These are phyloP conservation scores for Apiospora rasikravindrae DNA, from an alignment of 2,329 filamentous ascomycete genomes.

Conservation along the genomic window DNA sequence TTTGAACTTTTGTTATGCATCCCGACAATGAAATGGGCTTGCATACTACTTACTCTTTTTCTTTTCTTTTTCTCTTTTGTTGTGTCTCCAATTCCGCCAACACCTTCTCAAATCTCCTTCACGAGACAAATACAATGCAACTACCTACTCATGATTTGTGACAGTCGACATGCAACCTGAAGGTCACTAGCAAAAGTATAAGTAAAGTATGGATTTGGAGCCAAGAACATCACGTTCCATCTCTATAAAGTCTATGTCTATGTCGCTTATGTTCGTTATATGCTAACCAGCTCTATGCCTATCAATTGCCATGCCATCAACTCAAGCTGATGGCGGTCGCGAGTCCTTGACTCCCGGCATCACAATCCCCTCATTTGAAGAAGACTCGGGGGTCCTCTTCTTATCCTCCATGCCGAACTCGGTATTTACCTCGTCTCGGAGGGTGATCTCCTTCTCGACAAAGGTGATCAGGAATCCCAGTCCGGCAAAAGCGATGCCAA, in stretches of 20 bases:
- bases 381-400: constrained; percentile 5
- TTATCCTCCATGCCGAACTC: constrained; percentile 25
- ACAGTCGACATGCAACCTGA: background rate
- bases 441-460: constrained; percentile 22
- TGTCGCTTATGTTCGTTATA: background rate
- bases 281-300: background rate
- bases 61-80: background rate
- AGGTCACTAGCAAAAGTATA: background rate
- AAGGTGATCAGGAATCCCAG: constrained; percentile 25
- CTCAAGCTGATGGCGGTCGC: background rate
- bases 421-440: constrained; percentile 27
- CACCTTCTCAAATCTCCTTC: background rate
- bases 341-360: background rate
- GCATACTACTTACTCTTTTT: too few relatives aligned
- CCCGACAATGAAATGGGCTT: background rate
- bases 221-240: background rate
- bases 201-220: background rate
- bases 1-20: background rate
- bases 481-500: constrained; percentile 24
- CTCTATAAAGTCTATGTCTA: background rate
- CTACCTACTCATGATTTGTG: background rate
- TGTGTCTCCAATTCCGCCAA: background rate
- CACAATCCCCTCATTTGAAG: background rate
- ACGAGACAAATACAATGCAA: background rate
- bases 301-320: background rate